Conservation (phyloP, 352 stramenopile species). For the Pythium plurisporium region DNA sequence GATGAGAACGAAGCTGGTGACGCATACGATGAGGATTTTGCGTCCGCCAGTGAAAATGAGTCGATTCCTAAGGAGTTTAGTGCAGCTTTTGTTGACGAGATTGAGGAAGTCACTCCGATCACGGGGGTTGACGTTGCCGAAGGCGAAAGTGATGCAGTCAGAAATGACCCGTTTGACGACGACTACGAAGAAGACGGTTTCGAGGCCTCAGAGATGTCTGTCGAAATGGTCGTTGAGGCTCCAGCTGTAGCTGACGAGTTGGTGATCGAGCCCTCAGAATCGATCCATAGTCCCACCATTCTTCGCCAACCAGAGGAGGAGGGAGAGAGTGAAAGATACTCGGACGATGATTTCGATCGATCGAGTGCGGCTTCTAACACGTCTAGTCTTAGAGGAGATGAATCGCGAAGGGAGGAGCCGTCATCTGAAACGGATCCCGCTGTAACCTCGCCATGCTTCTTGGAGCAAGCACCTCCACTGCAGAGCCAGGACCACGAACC, state of each 20-base stretch:
- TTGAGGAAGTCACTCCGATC: too few species aligned
- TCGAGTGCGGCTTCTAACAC: neutral
- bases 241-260: too few species aligned
- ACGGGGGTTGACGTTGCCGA: too few species aligned
- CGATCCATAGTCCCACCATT: neutral
- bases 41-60: neutral
- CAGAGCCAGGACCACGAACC: too few species aligned
- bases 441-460: too few species aligned
- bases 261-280: neutral
- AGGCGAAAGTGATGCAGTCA: neutral
- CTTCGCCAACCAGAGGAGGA: neutral
- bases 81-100: too few species aligned
- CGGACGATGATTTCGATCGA: slow-evolving; percentile 43
- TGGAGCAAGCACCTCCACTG: too few species aligned
- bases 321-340: slow-evolving; percentile 12
- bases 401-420: neutral
- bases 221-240: too few species aligned
- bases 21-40: slow-evolving; percentile 19
- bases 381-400: too few species aligned
- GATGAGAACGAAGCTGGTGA: neutral
- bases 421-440: neutral
- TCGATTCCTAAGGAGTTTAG: too few species aligned
- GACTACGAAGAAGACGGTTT: slow-evolving; percentile 4
- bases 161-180: neutral
- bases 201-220: neutral